Conservation (phyloP, 495 filamentous ascomycete species). For the Achaetomiella virescens region DNA sequence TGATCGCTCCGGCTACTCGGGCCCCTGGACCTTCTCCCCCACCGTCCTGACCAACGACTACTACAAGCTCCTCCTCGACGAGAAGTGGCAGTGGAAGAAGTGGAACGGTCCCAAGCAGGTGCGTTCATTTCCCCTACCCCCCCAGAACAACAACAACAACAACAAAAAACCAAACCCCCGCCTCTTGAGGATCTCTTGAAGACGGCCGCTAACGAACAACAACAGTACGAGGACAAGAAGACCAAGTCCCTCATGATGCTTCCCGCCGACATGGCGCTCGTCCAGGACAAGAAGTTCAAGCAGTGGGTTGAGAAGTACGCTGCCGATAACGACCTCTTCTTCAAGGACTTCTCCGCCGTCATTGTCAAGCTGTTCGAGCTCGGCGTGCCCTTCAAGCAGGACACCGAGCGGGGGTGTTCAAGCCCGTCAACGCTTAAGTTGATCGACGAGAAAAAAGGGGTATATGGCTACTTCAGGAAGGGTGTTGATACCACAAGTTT, state of each 20-base stretch:
- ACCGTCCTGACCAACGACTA: conserved; percentile 94
- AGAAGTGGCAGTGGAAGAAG: conserved; percentile 91
- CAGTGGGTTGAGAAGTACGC: conserved; percentile 84
- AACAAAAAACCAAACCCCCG: too few species aligned
- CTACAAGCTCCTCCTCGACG: conserved; percentile 76
- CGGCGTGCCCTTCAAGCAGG: conserved; percentile 78
- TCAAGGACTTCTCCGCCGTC: conserved; percentile 82
- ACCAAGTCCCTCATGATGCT: conserved; percentile 95
- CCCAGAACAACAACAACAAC: too few species aligned
- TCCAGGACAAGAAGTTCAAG: conserved; percentile 86
- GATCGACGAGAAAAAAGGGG: not conserved
- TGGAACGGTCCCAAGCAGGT: conserved; percentile 78
- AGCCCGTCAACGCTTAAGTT: conserved; percentile 42
- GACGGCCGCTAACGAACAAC: conserved; percentile 1
- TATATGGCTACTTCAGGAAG: too few species aligned
- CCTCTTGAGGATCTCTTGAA: not conserved
- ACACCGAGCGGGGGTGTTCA: conserved; percentile 66
- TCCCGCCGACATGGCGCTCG: conserved; percentile 79
- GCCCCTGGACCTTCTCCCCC: conserved; percentile 95
- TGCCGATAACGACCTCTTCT: conserved; percentile 85
- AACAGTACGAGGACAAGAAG: conserved; percentile 74
- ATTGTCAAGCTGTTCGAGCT: conserved; percentile 84
- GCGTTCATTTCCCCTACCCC: too few species aligned
- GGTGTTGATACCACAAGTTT: not conserved
- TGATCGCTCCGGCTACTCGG: conserved; percentile 80